Percentiles rank a stretch among this genome's conserved stretches.
Conservation (phyloP, 176 grass and related monocot genomes). For the Miscanthus lutarioriparius region DNA sequence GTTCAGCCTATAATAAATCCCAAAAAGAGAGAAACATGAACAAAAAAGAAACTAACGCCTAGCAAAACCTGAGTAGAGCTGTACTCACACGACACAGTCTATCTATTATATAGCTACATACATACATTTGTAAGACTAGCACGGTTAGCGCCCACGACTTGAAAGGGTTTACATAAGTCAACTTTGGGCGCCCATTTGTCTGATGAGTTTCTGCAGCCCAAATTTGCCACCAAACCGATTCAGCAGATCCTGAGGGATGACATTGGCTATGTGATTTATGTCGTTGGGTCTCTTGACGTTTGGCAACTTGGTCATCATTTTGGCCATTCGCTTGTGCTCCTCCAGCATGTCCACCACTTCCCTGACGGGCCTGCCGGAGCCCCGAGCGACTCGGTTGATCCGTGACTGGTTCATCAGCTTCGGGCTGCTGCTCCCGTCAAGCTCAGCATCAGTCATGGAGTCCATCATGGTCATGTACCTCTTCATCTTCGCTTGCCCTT, state of each 20-base stretch:
- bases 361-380: conserved; percentile 53
- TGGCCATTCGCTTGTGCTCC: conserved; percentile 76
- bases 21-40: no score
- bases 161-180: no score
- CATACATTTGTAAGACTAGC: no score
- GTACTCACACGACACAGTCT: no score
- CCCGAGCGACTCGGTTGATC: conserved; percentile 53
- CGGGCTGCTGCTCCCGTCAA: conserved; percentile 59
- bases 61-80: no score
- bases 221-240: not conserved
- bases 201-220: not conserved
- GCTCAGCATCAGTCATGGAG: conserved; percentile 76
- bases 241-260: not conserved
- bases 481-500: conserved; percentile 81
- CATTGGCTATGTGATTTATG: not conserved
- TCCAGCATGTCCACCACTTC: conserved; percentile 79
- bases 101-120: no score
- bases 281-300: conserved; percentile 33
- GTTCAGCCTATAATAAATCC: no score
- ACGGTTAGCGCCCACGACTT: no score
- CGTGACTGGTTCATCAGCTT: conserved; percentile 76
- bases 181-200: no score
- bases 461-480: conserved; percentile 89
- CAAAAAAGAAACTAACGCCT: no score
- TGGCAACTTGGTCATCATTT: conserved; percentile 71